Conservation (phyloP, 768 basidiomycete species). For the Hebeloma cylindrosporum region DNA sequence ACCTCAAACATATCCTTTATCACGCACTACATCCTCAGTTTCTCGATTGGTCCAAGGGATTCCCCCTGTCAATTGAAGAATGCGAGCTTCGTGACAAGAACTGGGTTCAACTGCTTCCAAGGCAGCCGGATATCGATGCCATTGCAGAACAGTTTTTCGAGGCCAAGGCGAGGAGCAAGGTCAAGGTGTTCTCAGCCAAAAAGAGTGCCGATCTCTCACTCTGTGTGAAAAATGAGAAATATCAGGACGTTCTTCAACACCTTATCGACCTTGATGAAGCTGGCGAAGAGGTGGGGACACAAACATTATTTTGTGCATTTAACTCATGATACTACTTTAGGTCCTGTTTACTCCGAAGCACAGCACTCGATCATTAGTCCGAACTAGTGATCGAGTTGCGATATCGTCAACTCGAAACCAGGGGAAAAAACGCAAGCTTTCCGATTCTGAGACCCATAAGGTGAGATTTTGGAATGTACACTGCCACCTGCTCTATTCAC, state of each 20-base stretch:
- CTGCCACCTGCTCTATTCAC: too few species aligned
- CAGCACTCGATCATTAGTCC: too few species aligned
- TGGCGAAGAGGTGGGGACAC: not conserved
- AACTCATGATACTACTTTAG: too few species aligned
- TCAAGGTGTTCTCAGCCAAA: not conserved
- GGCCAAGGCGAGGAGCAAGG: not conserved
- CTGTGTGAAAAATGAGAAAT: not conserved
- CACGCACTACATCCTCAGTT: conserved; percentile 15
- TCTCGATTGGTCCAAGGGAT: conserved; percentile 12
- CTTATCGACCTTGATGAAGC: not conserved
- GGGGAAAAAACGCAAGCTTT: too few species aligned
- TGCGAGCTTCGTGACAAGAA: conserved; percentile 7
- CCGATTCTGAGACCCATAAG: too few species aligned
- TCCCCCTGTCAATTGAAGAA: conserved; percentile 6
- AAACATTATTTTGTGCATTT: too few species aligned
- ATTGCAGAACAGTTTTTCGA: conserved; percentile 14
- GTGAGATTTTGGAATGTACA: too few species aligned
- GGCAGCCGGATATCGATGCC: conserved; percentile 14
- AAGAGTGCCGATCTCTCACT: not conserved
- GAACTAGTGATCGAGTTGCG: too few species aligned
- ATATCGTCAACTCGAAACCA: too few species aligned
- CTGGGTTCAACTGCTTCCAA: conserved; percentile 1
- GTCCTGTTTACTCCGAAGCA: too few species aligned
- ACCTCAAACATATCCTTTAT: conserved; percentile 19
- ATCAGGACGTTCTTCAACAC: not conserved